Base-by-base conservation (phyloP, 1,284 basidiomycete genomes). In the Phylloporus gajari region DNA sequence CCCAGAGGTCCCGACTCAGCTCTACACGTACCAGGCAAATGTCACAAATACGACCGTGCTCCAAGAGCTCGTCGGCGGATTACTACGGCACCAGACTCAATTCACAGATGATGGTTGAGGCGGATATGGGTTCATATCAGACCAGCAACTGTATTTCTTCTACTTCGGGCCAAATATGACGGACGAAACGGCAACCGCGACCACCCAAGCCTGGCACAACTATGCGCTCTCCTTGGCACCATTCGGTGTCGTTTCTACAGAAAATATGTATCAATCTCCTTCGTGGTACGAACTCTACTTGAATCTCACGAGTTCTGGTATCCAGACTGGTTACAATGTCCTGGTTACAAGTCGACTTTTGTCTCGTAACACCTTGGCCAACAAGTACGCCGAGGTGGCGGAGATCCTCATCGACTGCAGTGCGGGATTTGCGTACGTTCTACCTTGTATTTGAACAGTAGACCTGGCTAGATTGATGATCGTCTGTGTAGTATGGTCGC, bases 291-390 rank as follows among this genome's bases (percentile, higher is more conserved):
- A 56, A 3, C n/a, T 30, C 2, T 56, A 80, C 35, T 35, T 35
- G 35, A 48, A 7, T 21, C 44, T 78, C 2, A 79, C 78, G 6
- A 25, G 46, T 12, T 8, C 23, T 9, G 9, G 21, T 23, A 8
- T 25, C 17, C 46, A 48, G 23, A 25, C 3, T 25, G 46, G 46
- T 25, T 9, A 4, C 17, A 83, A 81, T 62, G 51, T 75, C 25
- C 81, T 85, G 72, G 7, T 85, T 8, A 80, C 81, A 0, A 83
- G 82, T 13, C 79, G 86, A 65, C 78, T 88, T 19, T 74, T 87
- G 27, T 80, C 85, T 0, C 73, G 81, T 27, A 79, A 83, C 51
- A 27, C 51, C 9, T 15, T 53, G 27, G 51, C 51, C 15, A 13
- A 53, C 51, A 53, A 27, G n/a, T 53, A 27, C 13, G 51, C 51